phyloP scores from a whole-genome alignment of 768 basidiomycete genomes.

The Boletus rubescentipes region DNA sequence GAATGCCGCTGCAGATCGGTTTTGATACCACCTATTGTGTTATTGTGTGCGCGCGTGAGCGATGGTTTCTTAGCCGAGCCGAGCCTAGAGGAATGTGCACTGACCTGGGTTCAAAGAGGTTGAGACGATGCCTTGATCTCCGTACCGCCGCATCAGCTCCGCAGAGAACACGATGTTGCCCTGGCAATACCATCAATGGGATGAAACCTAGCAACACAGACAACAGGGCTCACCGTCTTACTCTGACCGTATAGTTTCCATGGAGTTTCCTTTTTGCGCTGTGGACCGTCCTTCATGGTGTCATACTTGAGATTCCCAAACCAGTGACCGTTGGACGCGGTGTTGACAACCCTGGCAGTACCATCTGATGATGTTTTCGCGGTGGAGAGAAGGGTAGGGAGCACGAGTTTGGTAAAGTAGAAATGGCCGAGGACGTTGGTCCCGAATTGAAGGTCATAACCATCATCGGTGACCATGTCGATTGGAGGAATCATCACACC shows the following conservation, averaged over 20 bases:
- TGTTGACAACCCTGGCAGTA: conserved; percentile 37
- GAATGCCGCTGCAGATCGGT: conserved; percentile 27
- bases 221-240: conserved; percentile 26
- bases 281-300: conserved; percentile 29
- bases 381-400: conserved; percentile 34
- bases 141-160: conserved; percentile 44
- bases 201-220: background rate
- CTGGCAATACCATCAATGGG: conserved; percentile 21
- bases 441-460: conserved; percentile 43
- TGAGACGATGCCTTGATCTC: conserved; percentile 44
- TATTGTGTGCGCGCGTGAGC: background rate
- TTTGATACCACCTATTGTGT: conserved; percentile 6
- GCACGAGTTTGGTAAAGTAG: conserved; percentile 37
- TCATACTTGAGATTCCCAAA: conserved; percentile 24
- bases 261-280: conserved; percentile 1
- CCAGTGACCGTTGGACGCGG: conserved; percentile 28
- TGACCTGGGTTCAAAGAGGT: conserved; percentile 43
- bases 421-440: conserved; percentile 39
- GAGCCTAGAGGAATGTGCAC: background rate
- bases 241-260: conserved; percentile 28
- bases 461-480: conserved; percentile 35
- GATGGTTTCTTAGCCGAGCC: background rate
- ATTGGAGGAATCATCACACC: conserved; percentile 33
- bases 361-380: conserved; percentile 33
- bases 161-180: conserved; percentile 44